Base-by-base conservation (phyloP, 164 flowering plant species). In the Taxillus chinensis region DNA sequence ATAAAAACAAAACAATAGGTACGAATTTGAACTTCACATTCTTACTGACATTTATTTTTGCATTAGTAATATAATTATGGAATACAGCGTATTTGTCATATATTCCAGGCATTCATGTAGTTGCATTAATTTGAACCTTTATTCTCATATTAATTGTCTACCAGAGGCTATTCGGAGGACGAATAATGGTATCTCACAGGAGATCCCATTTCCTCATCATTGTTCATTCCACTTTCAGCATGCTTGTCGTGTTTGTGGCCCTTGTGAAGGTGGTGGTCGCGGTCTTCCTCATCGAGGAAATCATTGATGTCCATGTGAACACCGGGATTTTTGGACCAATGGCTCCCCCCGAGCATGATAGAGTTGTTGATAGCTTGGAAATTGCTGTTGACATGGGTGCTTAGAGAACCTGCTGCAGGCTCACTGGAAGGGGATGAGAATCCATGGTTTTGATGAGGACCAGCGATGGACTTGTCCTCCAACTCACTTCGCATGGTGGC, bases 361-460 rank as follows among this genome's bases (percentile, higher is more conserved):
- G 95, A 88, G 68, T 88, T 87, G 71, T 90, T 90, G 55, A 90
- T 71, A 9, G 89, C 85, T 52, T 90, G 95, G 63, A 79, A 86
- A 42, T 90, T 90, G 76, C 88, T 88, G 70, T 90, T 90, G 8
- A 86, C 81, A 45, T 77, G 85, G 1, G 89, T 72, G 45, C 66
- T 68, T 48, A 76, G 11, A 3, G 67, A 10, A 9, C 14, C 27
- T 0, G 27, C 1, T 27, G n/a, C 51, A 8, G 10, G 10, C 52
- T 49, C 14, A 27, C 27, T 27, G 27, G 27, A 27, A 27, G 27
- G 27, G 27, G 27, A 27, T 27, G 27, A 27, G 27, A 27, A 27
- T 27, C 27, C 27, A 27, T 27, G 27, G 27, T 27, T 27, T 27
- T 27, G 27, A 27, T 27, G 27, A 27, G 27, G 27, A 27, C 27